These are phyloP conservation scores for Cucumis hystrix DNA, from an alignment of 306 rosid genomes.

Conservation along the genomic window DNA sequence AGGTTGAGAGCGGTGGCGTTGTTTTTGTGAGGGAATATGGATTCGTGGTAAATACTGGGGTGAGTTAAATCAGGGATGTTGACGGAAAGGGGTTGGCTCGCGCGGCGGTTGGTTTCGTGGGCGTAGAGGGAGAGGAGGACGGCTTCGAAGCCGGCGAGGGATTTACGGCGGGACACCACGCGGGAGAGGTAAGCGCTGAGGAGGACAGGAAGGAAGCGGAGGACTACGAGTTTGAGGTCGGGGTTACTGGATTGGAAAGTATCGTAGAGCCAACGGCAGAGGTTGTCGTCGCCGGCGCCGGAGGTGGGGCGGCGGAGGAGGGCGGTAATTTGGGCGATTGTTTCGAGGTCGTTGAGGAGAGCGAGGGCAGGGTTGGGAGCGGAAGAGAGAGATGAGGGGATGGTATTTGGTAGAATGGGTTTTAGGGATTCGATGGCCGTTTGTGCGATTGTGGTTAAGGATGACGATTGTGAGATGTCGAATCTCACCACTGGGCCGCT, in stretches of 20 bases:
- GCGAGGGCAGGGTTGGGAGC: slow-evolving; percentile 19
- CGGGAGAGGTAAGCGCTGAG: slow-evolving; percentile 59
- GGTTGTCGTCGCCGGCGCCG: slow-evolving; percentile 58
- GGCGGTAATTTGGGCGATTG: slow-evolving; percentile 28
- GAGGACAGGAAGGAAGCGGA: slow-evolving; percentile 51
- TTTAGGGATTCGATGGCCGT: slow-evolving; percentile 37
- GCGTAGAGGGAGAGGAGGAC: slow-evolving; percentile 59
- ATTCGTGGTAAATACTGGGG: slow-evolving; percentile 51
- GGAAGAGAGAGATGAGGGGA: slow-evolving; percentile 12
- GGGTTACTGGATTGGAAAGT: slow-evolving; percentile 50
- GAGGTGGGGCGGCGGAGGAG: slow-evolving; percentile 58
- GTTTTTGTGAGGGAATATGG: slow-evolving; percentile 15
- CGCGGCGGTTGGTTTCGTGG: slow-evolving; percentile 49
- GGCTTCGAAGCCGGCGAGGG: slow-evolving; percentile 76
- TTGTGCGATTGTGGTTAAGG: neutral
- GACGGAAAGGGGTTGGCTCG: slow-evolving; percentile 34
- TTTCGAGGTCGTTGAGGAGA: slow-evolving; percentile 30
- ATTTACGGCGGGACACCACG: slow-evolving; percentile 21
- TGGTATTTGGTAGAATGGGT: slow-evolving; percentile 27
- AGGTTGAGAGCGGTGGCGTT: slow-evolving; percentile 24
- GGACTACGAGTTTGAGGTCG: slow-evolving; percentile 52
- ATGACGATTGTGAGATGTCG: neutral
- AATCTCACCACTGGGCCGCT: neutral
- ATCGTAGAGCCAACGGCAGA: slow-evolving; percentile 88
- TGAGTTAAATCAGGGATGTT: slow-evolving; percentile 46